Evolutionary conservation across 2,329 filamentous ascomycete species (phyloP), one percentile per base, ranked within the genome.

Genomic region (Aspergillus uvarum): DNA sequence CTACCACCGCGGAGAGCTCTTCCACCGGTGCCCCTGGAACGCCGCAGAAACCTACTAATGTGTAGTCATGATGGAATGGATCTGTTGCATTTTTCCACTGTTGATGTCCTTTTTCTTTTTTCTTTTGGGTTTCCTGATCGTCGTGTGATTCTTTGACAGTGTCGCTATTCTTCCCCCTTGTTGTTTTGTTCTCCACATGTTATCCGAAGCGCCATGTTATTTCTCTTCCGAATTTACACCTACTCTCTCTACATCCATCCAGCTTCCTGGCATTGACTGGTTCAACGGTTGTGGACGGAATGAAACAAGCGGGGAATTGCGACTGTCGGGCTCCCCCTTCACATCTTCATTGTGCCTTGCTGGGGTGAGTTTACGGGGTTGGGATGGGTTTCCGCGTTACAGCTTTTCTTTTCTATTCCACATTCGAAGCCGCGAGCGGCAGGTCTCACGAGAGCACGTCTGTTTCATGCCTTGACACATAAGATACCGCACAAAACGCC

Each of bases 401-500:
- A 26, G 53, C 58, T 51, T 60, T 58, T 60, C 32, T 44, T 51
- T 59, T 61, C 57, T 54, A 53, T 63, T 58, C 57, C 54, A 44
- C 32, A 58, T 63, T 54, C 51, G 47, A 58, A 62, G 65, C 66
- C 62, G 65, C 66, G 51, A 68, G 65, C 63, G 62, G 61, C 63
- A 62, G 59, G 59, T 61, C 60, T 63, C 58, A 69, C 62, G 64
- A 66, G 65, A 67, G 60, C 67, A 68, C 65, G 66, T 69, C 63
- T 72, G 67, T 65, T 71, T 72, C 66, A 71, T 72, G 70, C 66
- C 64, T 66, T 67, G 61, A 68, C 67, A 70, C 38, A 12, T 67
- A 70, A 74, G 72, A 74, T 74, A 73, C 72, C 71, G 72, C 70
- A 70, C 68, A 69, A 70, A 69, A 71, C 68, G 67, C 68, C 67